Percentiles rank a stretch among this genome's conserved stretches.
phyloP scores from a whole-genome alignment of 2,329 filamentous ascomycete species.

The Dothiorella sarmentorum region DNA sequence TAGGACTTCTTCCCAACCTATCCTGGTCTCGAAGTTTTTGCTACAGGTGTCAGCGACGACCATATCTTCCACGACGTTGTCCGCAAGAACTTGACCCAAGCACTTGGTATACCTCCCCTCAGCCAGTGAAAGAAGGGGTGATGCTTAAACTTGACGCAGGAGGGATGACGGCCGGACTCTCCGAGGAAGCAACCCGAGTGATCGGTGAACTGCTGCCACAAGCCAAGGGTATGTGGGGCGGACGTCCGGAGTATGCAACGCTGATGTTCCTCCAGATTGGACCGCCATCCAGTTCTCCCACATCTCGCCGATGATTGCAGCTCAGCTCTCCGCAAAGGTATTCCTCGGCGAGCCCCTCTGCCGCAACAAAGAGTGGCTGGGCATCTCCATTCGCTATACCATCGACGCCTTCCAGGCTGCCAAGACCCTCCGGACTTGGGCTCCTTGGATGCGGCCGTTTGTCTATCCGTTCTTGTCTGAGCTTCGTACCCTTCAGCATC shows the following conservation, averaged over 20 bases:
- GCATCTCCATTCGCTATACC: conserved; percentile 34
- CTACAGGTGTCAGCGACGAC: background rate
- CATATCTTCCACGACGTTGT: background rate
- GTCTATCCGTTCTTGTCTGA: conserved; percentile 35
- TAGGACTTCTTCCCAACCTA: conserved; percentile 1
- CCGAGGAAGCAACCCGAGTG: background rate
- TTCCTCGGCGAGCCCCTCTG: conserved; percentile 40
- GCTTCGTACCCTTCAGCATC: conserved; percentile 24
- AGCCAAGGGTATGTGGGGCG: background rate
- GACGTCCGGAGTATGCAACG: background rate
- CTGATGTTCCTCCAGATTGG: conserved; percentile 11
- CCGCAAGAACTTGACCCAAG: background rate
- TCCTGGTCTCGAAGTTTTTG: background rate
- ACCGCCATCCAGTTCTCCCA: conserved; percentile 27
- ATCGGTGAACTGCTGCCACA: background rate
- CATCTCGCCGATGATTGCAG: conserved; percentile 39
- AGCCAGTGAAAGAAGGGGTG: no score
- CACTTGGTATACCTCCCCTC: no score
- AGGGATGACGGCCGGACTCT: background rate
- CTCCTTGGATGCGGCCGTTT: conserved; percentile 33
- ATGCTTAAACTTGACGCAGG: background rate
- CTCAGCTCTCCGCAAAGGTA: conserved; percentile 28
- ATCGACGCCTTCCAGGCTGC: conserved; percentile 33
- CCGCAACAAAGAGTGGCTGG: conserved; percentile 40
- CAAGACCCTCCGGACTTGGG: conserved; percentile 34